These are phyloP conservation scores for Penicillium griseofulvum DNA, from an alignment of 2,329 filamentous ascomycete species.

Conservation along the genomic window DNA sequence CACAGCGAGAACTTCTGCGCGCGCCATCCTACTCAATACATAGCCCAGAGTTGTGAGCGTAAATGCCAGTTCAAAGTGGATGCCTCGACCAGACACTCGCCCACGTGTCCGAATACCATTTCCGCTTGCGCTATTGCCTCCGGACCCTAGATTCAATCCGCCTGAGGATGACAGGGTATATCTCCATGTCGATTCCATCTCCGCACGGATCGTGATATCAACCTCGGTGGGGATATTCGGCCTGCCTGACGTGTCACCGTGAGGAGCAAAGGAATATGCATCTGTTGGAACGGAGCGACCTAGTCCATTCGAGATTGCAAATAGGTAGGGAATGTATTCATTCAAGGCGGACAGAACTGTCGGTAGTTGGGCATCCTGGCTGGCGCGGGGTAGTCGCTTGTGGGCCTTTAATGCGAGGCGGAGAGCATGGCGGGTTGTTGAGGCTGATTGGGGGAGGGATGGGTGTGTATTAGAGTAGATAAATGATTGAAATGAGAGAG, in stretches of 20 bases:
- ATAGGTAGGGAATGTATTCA: conserved; percentile 78
- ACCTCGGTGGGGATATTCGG: conserved; percentile 47
- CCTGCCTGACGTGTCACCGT: background rate
- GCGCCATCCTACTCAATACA: conserved; percentile 68
- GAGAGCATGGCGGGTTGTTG: conserved; percentile 78
- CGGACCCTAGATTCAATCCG: conserved; percentile 1
- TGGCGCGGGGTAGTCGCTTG: conserved; percentile 72
- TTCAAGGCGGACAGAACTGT: conserved; percentile 68
- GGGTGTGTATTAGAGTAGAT: conserved; percentile 82
- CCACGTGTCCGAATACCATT: conserved; percentile 48
- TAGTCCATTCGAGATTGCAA: conserved; percentile 73
- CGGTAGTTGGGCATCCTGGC: conserved; percentile 68
- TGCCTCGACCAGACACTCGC: conserved; percentile 66
- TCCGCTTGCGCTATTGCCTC: background rate
- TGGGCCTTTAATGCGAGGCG: conserved; percentile 82
- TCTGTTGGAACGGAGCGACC: background rate
- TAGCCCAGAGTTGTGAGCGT: conserved; percentile 73
- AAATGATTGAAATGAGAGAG: conserved; percentile 74
- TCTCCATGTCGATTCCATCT: conserved; percentile 75
- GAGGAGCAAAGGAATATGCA: background rate
- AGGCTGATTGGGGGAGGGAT: conserved; percentile 77
- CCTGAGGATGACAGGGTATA: conserved; percentile 66
- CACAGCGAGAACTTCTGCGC: conserved; percentile 64
- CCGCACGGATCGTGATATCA: conserved; percentile 64
- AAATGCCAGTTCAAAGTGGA: conserved; percentile 84